Evolutionary conservation across 2,329 filamentous ascomycete species (phyloP).

Genomic region (Ampelomyces quisqualis): DNA sequence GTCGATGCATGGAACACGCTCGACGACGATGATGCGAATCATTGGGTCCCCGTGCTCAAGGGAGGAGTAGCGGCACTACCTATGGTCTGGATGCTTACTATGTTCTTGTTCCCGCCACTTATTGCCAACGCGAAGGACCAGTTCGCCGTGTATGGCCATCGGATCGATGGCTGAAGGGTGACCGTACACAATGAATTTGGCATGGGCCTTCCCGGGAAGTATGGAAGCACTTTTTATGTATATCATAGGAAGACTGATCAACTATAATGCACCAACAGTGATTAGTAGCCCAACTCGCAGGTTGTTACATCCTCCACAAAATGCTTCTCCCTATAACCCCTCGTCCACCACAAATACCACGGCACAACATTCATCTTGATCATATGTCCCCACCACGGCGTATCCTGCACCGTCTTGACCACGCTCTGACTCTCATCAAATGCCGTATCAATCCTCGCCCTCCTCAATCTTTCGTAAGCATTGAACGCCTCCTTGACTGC

Average conservation of each 20-base stretch:
- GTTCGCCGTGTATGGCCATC: too few species aligned
- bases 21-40: background rate
- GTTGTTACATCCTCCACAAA: slow-evolving; percentile 51
- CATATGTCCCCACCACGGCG: slow-evolving; percentile 48
- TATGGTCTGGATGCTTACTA: background rate
- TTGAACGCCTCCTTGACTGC: slow-evolving; percentile 50
- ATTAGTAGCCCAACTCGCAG: slow-evolving; percentile 43
- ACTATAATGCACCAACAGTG: too few species aligned
- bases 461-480: slow-evolving; percentile 51
- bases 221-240: too few species aligned
- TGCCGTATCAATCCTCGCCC: slow-evolving; percentile 48
- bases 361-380: slow-evolving; percentile 50
- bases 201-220: too few species aligned
- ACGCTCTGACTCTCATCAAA: slow-evolving; percentile 52
- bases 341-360: slow-evolving; percentile 52
- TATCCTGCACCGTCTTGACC: slow-evolving; percentile 48
- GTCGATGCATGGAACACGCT: background rate
- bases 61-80: background rate
- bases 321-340: slow-evolving; percentile 45
- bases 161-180: too few species aligned
- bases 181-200: too few species aligned
- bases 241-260: too few species aligned
- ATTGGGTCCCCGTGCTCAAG: background rate
- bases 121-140: background rate
- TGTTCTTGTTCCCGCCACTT: background rate